These are phyloP conservation scores for Eremomyces bilateralis DNA, from an alignment of 495 filamentous ascomycete species.

Conservation along the genomic window DNA sequence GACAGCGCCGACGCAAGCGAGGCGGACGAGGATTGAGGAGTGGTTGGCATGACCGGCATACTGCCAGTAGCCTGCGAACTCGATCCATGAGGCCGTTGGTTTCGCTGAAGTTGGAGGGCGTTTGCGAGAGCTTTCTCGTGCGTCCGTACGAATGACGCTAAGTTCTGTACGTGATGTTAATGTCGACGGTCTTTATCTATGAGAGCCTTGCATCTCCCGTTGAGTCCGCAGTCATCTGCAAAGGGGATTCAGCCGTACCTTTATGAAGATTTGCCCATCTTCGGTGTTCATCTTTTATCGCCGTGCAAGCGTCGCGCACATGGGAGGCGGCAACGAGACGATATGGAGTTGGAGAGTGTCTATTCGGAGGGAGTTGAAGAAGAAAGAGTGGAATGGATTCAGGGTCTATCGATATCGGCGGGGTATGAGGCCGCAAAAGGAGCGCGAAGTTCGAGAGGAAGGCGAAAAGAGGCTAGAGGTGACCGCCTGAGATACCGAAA, in stretches of 20 bases:
- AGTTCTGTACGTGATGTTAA: slow-evolving; percentile 33
- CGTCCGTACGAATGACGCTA: slow-evolving; percentile 86
- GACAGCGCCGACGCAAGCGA: slow-evolving; percentile 66
- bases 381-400: too few relatives aligned
- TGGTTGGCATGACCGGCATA: slow-evolving; percentile 18
- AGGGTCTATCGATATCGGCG: too few relatives aligned
- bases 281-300: slow-evolving; percentile 13
- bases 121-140: slow-evolving; percentile 96
- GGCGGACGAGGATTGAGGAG: slow-evolving; percentile 46
- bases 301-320: too few relatives aligned
- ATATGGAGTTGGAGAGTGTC: too few relatives aligned
- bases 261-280: slow-evolving; percentile 18
- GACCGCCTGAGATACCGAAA: too few relatives aligned
- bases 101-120: slow-evolving; percentile 59
- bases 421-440: too few relatives aligned
- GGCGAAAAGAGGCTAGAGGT: too few relatives aligned
- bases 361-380: too few relatives aligned
- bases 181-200: slow-evolving; percentile 3
- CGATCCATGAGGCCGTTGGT: slow-evolving; percentile 1
- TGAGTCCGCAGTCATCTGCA: not conserved
- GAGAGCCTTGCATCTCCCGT: not conserved
- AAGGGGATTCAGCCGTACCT: slow-evolving; percentile 7
- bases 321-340: too few relatives aligned
- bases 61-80: not conserved
- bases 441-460: too few relatives aligned